These are phyloP conservation scores for Phytophthora kernoviae DNA, from an alignment of 352 stramenopile species.

Conservation along the genomic window DNA sequence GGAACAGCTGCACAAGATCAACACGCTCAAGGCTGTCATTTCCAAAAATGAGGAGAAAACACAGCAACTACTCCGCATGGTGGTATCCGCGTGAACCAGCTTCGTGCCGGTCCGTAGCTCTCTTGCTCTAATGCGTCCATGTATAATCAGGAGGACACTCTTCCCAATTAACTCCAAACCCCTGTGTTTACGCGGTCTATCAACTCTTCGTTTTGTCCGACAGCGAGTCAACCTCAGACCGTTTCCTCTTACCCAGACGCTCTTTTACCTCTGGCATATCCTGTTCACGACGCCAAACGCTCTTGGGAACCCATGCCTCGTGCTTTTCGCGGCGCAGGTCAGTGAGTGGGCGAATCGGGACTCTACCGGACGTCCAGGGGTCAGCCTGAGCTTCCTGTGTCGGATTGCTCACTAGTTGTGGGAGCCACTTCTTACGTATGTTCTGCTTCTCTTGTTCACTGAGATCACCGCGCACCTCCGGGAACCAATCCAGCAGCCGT, in stretches of 20 bases:
- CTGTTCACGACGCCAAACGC: slow-evolving; percentile 56
- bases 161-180: too few relatives aligned
- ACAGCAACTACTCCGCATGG: slow-evolving; percentile 87
- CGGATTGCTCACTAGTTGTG: slow-evolving; percentile 71
- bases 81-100: slow-evolving; percentile 68
- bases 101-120: too few relatives aligned
- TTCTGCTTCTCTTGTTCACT: slow-evolving; percentile 45
- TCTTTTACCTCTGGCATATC: slow-evolving; percentile 71
- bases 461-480: slow-evolving; percentile 62
- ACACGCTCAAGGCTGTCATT: slow-evolving; percentile 91
- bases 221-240: slow-evolving; percentile 11
- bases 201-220: not conserved
- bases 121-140: too few relatives aligned
- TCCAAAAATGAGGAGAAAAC: slow-evolving; percentile 94
- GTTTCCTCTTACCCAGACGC: slow-evolving; percentile 43
- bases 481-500: slow-evolving; percentile 83
- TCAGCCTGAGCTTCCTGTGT: slow-evolving; percentile 59
- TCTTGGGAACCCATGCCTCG: slow-evolving; percentile 72
- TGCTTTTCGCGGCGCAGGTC: slow-evolving; percentile 71
- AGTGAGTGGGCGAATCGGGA: slow-evolving; percentile 47
- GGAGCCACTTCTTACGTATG: slow-evolving; percentile 65
- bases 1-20: slow-evolving; percentile 92
- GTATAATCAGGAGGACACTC: too few relatives aligned
- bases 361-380: slow-evolving; percentile 46
- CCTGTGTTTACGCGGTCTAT: slow-evolving; percentile 13